Conservation (phyloP, 352 stramenopile species). For the Globisporangium uncinulatum region DNA sequence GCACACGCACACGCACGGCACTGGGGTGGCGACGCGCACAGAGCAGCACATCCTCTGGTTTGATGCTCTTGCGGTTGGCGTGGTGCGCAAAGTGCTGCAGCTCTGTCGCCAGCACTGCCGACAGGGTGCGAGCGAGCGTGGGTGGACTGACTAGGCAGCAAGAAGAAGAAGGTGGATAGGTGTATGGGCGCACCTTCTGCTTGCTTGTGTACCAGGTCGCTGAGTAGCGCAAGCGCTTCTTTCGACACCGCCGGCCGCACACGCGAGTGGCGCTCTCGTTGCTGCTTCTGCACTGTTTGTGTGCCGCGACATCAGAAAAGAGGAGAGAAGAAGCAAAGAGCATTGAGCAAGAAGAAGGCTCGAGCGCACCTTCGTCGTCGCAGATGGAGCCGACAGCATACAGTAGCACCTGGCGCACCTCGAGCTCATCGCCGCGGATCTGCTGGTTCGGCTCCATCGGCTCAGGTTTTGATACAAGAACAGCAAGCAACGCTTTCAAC, state of each 20-base stretch:
- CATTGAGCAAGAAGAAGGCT: background rate
- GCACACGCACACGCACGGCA: conserved; percentile 23
- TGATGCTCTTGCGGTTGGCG: conserved; percentile 68
- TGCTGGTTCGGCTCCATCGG: no score
- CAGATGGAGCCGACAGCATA: conserved; percentile 69
- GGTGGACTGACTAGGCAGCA: background rate
- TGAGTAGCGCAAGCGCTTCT: conserved; percentile 55
- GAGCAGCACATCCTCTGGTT: conserved; percentile 61
- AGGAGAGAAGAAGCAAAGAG: no score
- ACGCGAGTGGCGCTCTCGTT: conserved; percentile 33
- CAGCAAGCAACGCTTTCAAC: no score
- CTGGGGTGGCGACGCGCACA: conserved; percentile 55
- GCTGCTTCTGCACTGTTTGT: conserved; percentile 41
- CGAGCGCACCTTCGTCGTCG: conserved; percentile 41
- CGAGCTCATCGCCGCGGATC: conserved; percentile 23
- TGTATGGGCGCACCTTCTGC: conserved; percentile 36
- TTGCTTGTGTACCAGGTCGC: conserved; percentile 60
- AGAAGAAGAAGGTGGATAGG: no score
- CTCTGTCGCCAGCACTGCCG: conserved; percentile 60
- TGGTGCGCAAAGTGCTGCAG: conserved; percentile 73
- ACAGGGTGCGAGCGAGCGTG: background rate
- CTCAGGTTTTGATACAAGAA: no score
- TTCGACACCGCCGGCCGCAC: conserved; percentile 45
- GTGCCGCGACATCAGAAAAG: background rate
- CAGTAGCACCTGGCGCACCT: conserved; percentile 72